phyloP scores from a whole-genome alignment of 1,139 yeast species.

The Yamadazyma triangularis region DNA sequence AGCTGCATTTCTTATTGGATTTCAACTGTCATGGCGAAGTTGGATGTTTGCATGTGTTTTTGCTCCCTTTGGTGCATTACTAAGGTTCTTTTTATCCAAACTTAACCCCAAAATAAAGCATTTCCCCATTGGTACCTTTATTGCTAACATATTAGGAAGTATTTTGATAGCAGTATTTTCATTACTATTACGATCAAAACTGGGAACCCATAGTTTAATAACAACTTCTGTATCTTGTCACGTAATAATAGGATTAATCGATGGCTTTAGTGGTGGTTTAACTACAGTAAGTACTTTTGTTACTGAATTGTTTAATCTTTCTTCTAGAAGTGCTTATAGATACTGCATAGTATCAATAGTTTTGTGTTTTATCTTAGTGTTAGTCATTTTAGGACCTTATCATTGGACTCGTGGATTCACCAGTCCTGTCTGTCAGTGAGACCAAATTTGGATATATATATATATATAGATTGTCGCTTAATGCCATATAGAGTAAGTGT shows the following conservation, averaged over 20 bases:
- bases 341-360: conserved; percentile 38
- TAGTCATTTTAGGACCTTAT: conserved; percentile 52
- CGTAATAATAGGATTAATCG: conserved; percentile 52
- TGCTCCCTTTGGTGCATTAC: conserved; percentile 64
- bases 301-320: conserved; percentile 52
- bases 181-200: conserved; percentile 47
- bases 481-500: no score
- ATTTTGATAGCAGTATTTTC: conserved; percentile 51
- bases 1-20: conserved; percentile 38
- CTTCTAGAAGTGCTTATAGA: conserved; percentile 24
- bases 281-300: conserved; percentile 79
- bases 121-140: conserved; percentile 74
- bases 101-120: conserved; percentile 37
- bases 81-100: conserved; percentile 53
- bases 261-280: conserved; percentile 75
- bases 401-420: conserved; percentile 48
- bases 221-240: conserved; percentile 38
- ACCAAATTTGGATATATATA: no score
- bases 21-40: conserved; percentile 47
- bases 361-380: conserved; percentile 33
- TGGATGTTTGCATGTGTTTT: conserved; percentile 59
- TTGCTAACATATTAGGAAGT: conserved; percentile 62
- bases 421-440: no score
- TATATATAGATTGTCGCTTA: no score
- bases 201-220: conserved; percentile 22